Percentiles rank a stretch among this genome's conserved stretches.
Conservation (phyloP, 2,329 filamentous ascomycete species). For the Lachnellula cervina region DNA sequence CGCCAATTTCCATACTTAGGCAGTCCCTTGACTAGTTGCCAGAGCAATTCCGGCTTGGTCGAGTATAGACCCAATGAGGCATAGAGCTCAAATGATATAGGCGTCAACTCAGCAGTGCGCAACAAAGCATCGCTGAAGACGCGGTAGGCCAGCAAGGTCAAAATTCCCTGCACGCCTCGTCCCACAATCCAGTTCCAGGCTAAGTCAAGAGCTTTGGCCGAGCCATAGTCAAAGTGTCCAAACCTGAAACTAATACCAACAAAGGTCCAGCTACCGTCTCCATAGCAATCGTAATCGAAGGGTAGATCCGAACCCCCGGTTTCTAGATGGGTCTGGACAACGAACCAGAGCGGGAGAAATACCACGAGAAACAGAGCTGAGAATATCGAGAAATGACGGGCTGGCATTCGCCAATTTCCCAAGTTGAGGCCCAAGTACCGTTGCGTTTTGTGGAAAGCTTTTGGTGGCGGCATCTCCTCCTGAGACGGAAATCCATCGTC, state of each 20-base stretch:
- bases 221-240: slow-evolving; percentile 7
- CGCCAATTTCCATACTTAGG: slow-evolving; percentile 7
- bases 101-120: slow-evolving; percentile 7
- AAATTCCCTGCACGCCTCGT: slow-evolving; percentile 10
- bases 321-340: not conserved
- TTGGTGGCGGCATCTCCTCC: not conserved
- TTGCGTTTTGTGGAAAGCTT: slow-evolving; percentile 5
- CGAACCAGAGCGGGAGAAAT: not conserved
- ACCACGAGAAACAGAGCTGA: slow-evolving; percentile 1
- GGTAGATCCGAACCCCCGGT: not conserved
- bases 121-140: slow-evolving; percentile 15
- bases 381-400: slow-evolving; percentile 7
- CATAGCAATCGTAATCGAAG: slow-evolving; percentile 5
- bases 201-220: slow-evolving; percentile 14
- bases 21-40: slow-evolving; percentile 8
- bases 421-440: slow-evolving; percentile 2
- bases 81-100: slow-evolving; percentile 15
- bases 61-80: slow-evolving; percentile 8
- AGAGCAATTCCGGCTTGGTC: slow-evolving; percentile 6
- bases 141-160: slow-evolving; percentile 10
- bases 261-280: slow-evolving; percentile 2
- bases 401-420: slow-evolving; percentile 8
- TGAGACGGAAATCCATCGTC: not conserved
- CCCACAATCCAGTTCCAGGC: slow-evolving; percentile 17
- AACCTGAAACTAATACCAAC: slow-evolving; percentile 11